These are phyloP conservation scores for Chrysochromulina tobinii DNA, from an alignment of 78 protist species.

Conservation along the genomic window DNA sequence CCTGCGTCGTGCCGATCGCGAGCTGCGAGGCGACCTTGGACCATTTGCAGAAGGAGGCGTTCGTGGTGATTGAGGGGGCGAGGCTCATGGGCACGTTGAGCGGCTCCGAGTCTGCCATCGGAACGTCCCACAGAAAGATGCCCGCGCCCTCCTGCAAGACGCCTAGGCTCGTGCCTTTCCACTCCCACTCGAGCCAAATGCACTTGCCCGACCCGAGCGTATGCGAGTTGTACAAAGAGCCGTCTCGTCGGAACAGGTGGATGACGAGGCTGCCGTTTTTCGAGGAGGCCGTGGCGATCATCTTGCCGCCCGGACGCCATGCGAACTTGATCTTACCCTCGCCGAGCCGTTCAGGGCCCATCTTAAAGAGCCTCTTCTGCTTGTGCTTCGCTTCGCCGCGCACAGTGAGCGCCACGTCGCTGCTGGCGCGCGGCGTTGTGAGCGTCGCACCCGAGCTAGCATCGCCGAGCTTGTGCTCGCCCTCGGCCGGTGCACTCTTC, in stretches of 20 bases:
- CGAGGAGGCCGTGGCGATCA: not conserved
- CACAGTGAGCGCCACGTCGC: not conserved
- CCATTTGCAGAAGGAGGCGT: not conserved
- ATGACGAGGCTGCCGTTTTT: not conserved
- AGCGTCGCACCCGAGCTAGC: not conserved
- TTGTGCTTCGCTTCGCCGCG: not conserved
- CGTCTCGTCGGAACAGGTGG: not conserved
- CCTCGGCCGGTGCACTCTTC: not conserved
- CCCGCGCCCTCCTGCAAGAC: not conserved
- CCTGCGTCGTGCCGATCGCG: not conserved
- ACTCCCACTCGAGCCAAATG: not conserved
- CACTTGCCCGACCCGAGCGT: not conserved
- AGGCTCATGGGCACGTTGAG: not conserved
- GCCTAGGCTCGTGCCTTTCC: not conserved
- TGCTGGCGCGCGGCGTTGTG: not conserved
- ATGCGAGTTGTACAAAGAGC: not conserved
- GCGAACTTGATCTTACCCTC: not conserved
- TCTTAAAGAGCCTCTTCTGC: not conserved
- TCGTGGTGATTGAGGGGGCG: not conserved
- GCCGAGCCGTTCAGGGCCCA: not conserved
- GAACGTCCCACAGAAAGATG: not conserved
- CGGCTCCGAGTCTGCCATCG: not conserved
- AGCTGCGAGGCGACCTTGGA: not conserved
- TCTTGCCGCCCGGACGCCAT: not conserved
- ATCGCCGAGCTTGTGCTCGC: not conserved